These are phyloP conservation scores for Seiridium cupressi DNA, from an alignment of 2,329 filamentous ascomycete species.

Conservation along the genomic window DNA sequence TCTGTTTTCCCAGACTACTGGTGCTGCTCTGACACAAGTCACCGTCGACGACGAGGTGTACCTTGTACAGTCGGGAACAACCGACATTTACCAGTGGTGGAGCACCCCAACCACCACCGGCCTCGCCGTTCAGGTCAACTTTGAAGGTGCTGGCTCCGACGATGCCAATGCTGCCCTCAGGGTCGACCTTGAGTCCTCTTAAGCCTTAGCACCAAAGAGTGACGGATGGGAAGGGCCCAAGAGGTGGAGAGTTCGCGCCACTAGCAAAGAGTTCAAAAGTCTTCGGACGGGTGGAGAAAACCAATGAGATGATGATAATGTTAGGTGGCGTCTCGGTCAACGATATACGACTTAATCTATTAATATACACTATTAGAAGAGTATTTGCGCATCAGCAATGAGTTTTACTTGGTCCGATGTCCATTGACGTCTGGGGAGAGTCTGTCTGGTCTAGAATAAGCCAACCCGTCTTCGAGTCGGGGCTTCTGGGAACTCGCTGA, in stretches of 20 bases:
- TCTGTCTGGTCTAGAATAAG: too few species aligned
- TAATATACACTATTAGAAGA: too few species aligned
- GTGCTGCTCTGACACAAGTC: not conserved
- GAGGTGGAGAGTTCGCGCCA: not conserved
- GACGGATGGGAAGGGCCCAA: not conserved
- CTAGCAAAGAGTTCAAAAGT: not conserved
- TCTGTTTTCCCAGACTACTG: not conserved
- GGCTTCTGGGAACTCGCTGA: too few species aligned
- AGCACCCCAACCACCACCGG: conserved; percentile 4
- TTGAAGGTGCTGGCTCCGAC: not conserved
- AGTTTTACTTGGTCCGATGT: too few species aligned
- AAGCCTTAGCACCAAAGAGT: not conserved
- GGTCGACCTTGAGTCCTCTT: not conserved
- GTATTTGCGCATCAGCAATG: too few species aligned
- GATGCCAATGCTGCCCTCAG: conserved; percentile 1
- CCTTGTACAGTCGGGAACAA: not conserved
- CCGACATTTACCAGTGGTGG: conserved; percentile 1
- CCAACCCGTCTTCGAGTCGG: too few species aligned
- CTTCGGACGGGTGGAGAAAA: too few species aligned
- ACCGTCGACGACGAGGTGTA: not conserved
- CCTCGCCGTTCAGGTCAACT: conserved; percentile 4
- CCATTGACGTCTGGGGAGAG: too few species aligned
- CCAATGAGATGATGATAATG: too few species aligned
- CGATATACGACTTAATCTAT: too few species aligned
- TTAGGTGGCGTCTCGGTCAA: too few species aligned